Base-by-base conservation (phyloP, 2,329 filamentous ascomycete species). In the Plenodomus tracheiphilus region DNA sequence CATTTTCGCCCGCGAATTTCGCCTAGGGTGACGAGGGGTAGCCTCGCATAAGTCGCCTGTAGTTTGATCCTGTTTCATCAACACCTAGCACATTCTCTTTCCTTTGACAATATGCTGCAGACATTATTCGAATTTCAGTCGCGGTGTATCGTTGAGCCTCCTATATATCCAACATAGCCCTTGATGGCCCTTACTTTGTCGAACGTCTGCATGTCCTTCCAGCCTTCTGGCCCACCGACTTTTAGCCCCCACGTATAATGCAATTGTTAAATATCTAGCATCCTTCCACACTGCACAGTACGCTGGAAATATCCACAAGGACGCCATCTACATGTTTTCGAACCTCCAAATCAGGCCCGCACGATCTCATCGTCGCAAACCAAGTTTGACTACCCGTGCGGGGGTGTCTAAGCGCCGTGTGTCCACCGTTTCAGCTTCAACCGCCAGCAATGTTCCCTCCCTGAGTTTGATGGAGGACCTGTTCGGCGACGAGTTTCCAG, bases 401-500 rank as follows among this genome's bases (percentile, higher is more conserved):
- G 62, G 62, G 11, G 49, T 65, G 5, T 30, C 47, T 19, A 65
- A 65, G 49, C 59, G 60, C 18, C 53, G 60, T 19, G 50, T 60
- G 4, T 64, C 55, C 16, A 41, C 41, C 9, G 56, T 58, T 2
- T 47, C 53, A 8, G 50, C 53, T 15, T 39, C 48, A n/a, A 54
- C 38, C 41, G 46, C 45, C 11, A 59, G 51, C 43, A 61, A 58
- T 37, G 57, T 60, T 22, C 61, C 61, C 8, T 62, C 62, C 5
- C 30, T 65, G 42, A 61, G 57, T 39, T 58, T 64, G 17, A 56
- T 65, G 46, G 60, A 64, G 46, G 50, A 48, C 1, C 39, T 65
- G 34, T 65, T 65, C 41, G 62, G 60, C 13, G 59, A 62, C 1
- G 62, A 65, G 8, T 65, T 64, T 18, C 62, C 62, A 2, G 62